Evolutionary conservation across 306 rosid genomes (phyloP).

Genomic region (Notholithocarpus densiflorus): DNA sequence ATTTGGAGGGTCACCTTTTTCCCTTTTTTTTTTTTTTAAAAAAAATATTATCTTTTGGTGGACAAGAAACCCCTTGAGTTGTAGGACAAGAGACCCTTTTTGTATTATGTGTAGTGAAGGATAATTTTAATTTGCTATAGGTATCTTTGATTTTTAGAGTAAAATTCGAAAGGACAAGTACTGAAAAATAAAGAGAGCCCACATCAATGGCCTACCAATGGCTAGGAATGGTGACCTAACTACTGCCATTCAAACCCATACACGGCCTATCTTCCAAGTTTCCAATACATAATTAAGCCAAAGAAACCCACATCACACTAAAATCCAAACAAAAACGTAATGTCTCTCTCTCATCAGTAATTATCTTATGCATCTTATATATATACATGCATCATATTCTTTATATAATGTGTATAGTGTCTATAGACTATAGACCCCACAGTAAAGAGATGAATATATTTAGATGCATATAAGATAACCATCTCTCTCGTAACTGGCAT

Average conservation of each 20-base stretch:
- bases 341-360: neutral
- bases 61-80: neutral
- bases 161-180: neutral
- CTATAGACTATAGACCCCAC: too few species aligned
- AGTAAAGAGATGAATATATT: too few species aligned
- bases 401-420: too few species aligned
- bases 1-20: neutral
- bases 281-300: neutral
- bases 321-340: conserved; percentile 1
- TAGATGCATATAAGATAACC: too few species aligned
- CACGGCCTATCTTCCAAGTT: neutral
- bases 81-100: neutral
- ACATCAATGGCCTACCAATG: conserved; percentile 39
- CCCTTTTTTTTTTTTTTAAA: neutral
- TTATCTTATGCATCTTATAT: too few species aligned
- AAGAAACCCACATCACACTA: conserved; percentile 5
- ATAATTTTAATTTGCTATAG: neutral
- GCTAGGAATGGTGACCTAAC: conserved; percentile 54
- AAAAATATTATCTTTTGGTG: neutral
- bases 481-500: conserved; percentile 3
- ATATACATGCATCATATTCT: too few species aligned
- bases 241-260: conserved; percentile 19
- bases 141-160: neutral
- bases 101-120: neutral
- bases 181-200: conserved; percentile 25